Evolutionary conservation across 139 green algal species (phyloP).

Genomic region (Haematococcus lacustris): DNA sequence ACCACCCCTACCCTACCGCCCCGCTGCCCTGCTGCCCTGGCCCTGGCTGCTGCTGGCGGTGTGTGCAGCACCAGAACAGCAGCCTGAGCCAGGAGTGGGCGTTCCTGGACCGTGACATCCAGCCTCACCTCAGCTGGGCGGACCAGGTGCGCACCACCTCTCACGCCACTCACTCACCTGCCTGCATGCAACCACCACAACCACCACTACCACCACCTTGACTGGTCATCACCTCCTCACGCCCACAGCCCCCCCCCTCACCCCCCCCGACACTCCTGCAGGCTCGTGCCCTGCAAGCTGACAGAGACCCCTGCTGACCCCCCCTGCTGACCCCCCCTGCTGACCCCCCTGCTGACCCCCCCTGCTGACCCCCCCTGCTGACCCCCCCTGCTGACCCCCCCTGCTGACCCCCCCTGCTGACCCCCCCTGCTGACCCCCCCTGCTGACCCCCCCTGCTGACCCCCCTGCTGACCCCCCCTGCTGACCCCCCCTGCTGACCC

Average conservation of each 20-base stretch:
- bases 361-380: not conserved
- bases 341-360: not conserved
- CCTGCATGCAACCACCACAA: too few species aligned
- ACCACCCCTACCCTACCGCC: too few species aligned
- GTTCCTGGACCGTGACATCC: conserved; percentile 41
- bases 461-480: not conserved
- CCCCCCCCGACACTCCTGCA: not conserved
- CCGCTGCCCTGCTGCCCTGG: too few species aligned
- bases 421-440: not conserved
- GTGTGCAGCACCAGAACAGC: conserved; percentile 75
- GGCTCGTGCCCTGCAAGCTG: not conserved
- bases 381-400: not conserved
- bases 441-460: not conserved
- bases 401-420: not conserved
- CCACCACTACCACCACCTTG: too few species aligned
- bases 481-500: not conserved
- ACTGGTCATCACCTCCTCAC: too few species aligned
- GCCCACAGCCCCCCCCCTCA: too few species aligned
- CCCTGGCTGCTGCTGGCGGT: too few species aligned
- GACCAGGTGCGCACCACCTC: conserved; percentile 1
- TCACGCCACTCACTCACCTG: not conserved
- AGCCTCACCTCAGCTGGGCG: conserved; percentile 28
- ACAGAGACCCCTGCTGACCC: too few species aligned
- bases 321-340: not conserved
- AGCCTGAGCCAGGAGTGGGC: conserved; percentile 51